Conservation (phyloP, 345 rosid genomes). For the Ceriops decandra region DNA sequence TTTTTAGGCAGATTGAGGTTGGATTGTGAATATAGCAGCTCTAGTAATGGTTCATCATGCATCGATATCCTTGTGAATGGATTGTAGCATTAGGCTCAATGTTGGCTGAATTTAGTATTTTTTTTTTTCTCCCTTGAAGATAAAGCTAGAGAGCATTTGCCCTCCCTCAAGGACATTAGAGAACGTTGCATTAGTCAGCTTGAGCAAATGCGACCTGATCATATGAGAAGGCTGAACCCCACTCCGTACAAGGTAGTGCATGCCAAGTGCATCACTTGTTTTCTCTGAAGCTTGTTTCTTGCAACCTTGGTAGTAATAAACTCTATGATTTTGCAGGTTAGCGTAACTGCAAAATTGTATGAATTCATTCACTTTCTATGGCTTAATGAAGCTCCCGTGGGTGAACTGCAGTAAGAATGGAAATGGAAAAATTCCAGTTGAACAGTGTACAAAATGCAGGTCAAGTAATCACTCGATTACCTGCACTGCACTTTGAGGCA, state of each 20-base stretch:
- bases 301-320: too few relatives aligned
- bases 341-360: constrained; percentile 75
- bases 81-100: too few relatives aligned
- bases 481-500: too few relatives aligned
- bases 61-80: too few relatives aligned
- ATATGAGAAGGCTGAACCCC: constrained; percentile 89
- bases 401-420: constrained; percentile 62
- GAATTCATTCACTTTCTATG: constrained; percentile 95
- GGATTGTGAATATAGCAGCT: too few relatives aligned
- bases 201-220: constrained; percentile 86
- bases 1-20: too few relatives aligned
- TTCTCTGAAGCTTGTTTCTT: neutral
- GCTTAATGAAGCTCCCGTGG: constrained; percentile 99
- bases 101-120: neutral
- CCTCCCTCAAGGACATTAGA: constrained; percentile 56
- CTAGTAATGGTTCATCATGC: too few relatives aligned
- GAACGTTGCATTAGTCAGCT: constrained; percentile 80
- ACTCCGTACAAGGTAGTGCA: constrained; percentile 82
- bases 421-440: neutral
- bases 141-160: constrained; percentile 63
- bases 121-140: constrained; percentile 29
- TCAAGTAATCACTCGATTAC: constrained; percentile 7
- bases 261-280: too few relatives aligned
- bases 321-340: constrained; percentile 48
- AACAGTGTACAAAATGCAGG: constrained; percentile 17